A percentile compares a stretch with the other conserved stretches of the same genome.
Evolutionary conservation across 2,329 filamentous ascomycete species (phyloP).

Genomic region (Cladophialophora psammophila): DNA sequence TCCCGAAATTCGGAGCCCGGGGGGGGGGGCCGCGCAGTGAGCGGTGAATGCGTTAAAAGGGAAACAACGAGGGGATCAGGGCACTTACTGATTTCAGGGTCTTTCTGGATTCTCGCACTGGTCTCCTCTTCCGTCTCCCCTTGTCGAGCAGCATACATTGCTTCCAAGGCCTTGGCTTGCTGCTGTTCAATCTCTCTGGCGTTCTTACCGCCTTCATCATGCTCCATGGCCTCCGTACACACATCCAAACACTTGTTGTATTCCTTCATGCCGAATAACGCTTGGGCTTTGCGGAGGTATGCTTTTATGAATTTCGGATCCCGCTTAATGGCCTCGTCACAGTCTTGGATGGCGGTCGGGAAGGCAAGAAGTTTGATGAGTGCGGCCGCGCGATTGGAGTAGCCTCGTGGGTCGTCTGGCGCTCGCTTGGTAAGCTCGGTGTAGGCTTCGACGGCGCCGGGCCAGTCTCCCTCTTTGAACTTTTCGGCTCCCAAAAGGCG

Average conservation of each 20-base stretch:
- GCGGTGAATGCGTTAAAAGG: background rate
- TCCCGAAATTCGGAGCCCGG: background rate
- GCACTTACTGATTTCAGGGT: slow-evolving; percentile 79
- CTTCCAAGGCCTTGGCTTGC: slow-evolving; percentile 87
- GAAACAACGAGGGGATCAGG: background rate
- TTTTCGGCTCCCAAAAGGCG: slow-evolving; percentile 94
- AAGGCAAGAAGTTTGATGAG: slow-evolving; percentile 97
- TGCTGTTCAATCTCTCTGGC: slow-evolving; percentile 90
- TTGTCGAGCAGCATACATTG: slow-evolving; percentile 88
- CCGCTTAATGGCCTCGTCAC: slow-evolving; percentile 86
- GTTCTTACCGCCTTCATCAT: slow-evolving; percentile 83
- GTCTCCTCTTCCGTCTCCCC: slow-evolving; percentile 98
- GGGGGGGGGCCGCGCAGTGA: too few species aligned
- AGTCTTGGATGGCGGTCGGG: slow-evolving; percentile 91
- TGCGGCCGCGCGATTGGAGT: slow-evolving; percentile 95
- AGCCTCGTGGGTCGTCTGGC: slow-evolving; percentile 89
- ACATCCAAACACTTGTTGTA: slow-evolving; percentile 94
- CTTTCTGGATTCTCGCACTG: slow-evolving; percentile 84
- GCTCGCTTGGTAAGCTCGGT: slow-evolving; percentile 96
- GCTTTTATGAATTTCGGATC: slow-evolving; percentile 93
- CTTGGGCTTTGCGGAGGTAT: slow-evolving; percentile 95
- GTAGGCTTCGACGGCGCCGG: slow-evolving; percentile 91
- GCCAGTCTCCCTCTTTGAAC: slow-evolving; percentile 97
- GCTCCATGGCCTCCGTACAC: slow-evolving; percentile 78
- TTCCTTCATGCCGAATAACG: slow-evolving; percentile 96